Evolutionary conservation across 345 rosid genomes (phyloP).

Genomic region (Excoecaria agallocha): DNA sequence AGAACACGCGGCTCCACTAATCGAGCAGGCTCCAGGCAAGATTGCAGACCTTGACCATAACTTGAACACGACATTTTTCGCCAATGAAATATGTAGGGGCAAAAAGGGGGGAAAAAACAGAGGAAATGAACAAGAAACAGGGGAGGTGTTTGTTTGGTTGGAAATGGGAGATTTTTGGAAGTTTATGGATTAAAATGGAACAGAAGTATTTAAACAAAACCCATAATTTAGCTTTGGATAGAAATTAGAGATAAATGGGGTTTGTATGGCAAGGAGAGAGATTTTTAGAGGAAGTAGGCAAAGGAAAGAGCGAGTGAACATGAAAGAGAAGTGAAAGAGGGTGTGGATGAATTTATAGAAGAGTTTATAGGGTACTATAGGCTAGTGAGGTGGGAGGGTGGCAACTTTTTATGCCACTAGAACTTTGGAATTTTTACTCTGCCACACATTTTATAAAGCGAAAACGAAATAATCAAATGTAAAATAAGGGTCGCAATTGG

Average conservation of each 20-base stretch:
- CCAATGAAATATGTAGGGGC: neutral
- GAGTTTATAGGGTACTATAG: neutral
- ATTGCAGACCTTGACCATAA: slow-evolving; percentile 46
- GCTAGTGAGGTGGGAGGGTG: slow-evolving; percentile 10
- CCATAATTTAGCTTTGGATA: neutral
- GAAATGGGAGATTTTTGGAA: neutral
- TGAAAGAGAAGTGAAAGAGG: slow-evolving; percentile 34
- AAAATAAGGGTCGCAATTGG: too few relatives aligned
- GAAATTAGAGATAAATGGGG: neutral
- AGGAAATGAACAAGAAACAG: slow-evolving; percentile 17
- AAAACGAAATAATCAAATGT: neutral
- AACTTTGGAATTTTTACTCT: slow-evolving; percentile 6
- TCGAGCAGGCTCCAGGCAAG: slow-evolving; percentile 43
- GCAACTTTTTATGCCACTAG: slow-evolving; percentile 16
- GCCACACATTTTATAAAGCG: slow-evolving; percentile 22
- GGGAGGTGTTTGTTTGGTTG: neutral
- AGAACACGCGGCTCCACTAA: slow-evolving; percentile 32
- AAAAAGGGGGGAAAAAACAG: neutral
- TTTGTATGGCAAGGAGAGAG: neutral
- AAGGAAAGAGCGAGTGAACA: slow-evolving; percentile 2
- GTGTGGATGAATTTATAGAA: slow-evolving; percentile 37
- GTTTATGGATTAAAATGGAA: slow-evolving; percentile 2
- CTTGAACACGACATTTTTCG: slow-evolving; percentile 44
- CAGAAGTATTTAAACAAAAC: neutral
- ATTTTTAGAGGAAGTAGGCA: neutral